A percentile compares a stretch with the other conserved stretches of the same genome.
phyloP scores from a whole-genome alignment of 352 stramenopile genomes.

The Globisporangium paddicum region DNA sequence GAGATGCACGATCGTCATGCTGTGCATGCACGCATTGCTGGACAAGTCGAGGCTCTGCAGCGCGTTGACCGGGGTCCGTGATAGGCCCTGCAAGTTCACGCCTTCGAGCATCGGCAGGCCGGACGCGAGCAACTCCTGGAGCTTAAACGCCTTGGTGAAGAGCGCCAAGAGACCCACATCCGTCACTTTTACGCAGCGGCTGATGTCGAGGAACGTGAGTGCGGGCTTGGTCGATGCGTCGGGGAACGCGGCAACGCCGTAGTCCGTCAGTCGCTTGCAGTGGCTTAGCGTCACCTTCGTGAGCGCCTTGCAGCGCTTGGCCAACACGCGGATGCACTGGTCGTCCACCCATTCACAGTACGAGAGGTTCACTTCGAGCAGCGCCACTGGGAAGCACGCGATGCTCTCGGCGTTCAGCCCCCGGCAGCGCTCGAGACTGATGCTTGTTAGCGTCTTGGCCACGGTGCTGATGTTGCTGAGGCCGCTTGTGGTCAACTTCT shows the following conservation, averaged over 20 bases:
- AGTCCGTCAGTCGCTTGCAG: conserved; percentile 64
- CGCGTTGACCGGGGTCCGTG: conserved; percentile 19
- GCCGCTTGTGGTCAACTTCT: conserved; percentile 15
- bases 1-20: conserved; percentile 37
- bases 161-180: conserved; percentile 57
- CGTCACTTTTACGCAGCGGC: conserved; percentile 44
- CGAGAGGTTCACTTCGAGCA: conserved; percentile 49
- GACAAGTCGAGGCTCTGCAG: conserved; percentile 35
- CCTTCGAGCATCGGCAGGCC: conserved; percentile 52
- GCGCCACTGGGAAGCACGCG: conserved; percentile 11
- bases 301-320: conserved; percentile 30
- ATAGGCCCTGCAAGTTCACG: conserved; percentile 47
- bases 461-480: conserved; percentile 6
- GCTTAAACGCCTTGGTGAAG: conserved; percentile 29
- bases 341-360: conserved; percentile 73
- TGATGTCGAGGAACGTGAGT: conserved; percentile 51
- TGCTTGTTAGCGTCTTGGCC: neutral
- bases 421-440: conserved; percentile 22
- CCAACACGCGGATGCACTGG: conserved; percentile 33
- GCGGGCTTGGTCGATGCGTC: conserved; percentile 23
- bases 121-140: conserved; percentile 31
- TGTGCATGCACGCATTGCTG: conserved; percentile 30
- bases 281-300: conserved; percentile 29
- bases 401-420: conserved; percentile 14
- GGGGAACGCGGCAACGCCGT: conserved; percentile 52